A percentile compares a stretch with the other conserved stretches of the same genome.
Evolutionary conservation across 805 yeast genomes (phyloP).

Genomic region (Monosporozyma aquatica): DNA sequence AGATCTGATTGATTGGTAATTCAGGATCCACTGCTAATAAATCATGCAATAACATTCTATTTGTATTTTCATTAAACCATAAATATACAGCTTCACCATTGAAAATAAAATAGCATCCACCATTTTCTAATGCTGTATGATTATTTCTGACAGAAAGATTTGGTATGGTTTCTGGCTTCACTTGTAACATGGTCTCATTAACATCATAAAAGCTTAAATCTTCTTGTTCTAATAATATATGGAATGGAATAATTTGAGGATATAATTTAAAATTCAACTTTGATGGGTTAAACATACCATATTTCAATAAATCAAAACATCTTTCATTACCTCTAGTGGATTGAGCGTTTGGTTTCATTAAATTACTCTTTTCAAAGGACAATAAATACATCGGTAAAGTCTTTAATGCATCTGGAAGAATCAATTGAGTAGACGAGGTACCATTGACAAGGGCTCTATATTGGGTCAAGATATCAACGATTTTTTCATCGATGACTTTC

Average conservation of each 20-base stretch:
- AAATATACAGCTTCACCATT: constrained; percentile 53
- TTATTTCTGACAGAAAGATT: constrained; percentile 33
- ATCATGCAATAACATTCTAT: constrained; percentile 59
- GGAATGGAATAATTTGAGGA: constrained; percentile 72
- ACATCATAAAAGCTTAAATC: constrained; percentile 45
- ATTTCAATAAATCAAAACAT: constrained; percentile 38
- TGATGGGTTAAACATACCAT: constrained; percentile 42
- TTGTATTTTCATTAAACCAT: constrained; percentile 63
- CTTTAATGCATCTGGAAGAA: constrained; percentile 73
- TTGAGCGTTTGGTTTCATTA: constrained; percentile 37
- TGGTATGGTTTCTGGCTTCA: constrained; percentile 36
- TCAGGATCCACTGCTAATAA: constrained; percentile 52
- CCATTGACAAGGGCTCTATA: constrained; percentile 43
- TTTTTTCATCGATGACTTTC: constrained; percentile 42
- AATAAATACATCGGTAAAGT: constrained; percentile 60
- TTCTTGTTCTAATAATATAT: constrained; percentile 43
- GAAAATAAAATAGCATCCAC: constrained; percentile 73
- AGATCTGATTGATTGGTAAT: constrained; percentile 17
- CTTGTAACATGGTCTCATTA: constrained; percentile 34
- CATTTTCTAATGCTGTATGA: constrained; percentile 38
- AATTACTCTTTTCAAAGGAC: constrained; percentile 58
- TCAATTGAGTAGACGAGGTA: constrained; percentile 40
- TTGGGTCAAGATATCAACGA: constrained; percentile 48
- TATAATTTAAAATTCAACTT: constrained; percentile 58
- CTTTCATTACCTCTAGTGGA: constrained; percentile 53